Evolutionary conservation across 331 rosid genomes (phyloP).

Genomic region (Malus hybrid): DNA sequence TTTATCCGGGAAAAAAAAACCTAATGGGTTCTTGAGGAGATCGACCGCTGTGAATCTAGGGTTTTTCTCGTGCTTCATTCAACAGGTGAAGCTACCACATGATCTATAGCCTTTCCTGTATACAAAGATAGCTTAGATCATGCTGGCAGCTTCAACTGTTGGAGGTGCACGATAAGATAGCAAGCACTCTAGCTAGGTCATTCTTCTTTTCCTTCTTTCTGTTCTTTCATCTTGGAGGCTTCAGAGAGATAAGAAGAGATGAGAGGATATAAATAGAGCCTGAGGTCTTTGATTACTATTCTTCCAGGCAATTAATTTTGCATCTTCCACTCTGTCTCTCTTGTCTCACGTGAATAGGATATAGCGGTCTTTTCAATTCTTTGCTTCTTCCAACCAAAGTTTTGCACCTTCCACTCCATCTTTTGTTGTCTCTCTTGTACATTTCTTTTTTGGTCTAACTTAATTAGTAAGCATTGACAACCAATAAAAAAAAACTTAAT

Average conservation of each 20-base stretch:
- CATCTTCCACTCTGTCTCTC: conserved; percentile 4
- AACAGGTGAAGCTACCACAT: conserved; percentile 63
- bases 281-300: not conserved
- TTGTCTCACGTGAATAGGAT: conserved; percentile 7
- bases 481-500: not conserved
- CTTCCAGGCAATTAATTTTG: conserved; percentile 4
- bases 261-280: conserved; percentile 28
- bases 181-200: not conserved
- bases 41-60: not conserved
- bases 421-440: not conserved
- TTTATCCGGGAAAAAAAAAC: conserved; percentile 2
- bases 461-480: not conserved
- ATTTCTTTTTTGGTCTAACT: not conserved
- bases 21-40: not conserved
- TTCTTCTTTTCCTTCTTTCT: not conserved
- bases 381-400: not conserved
- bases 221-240: not conserved
- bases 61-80: conserved; percentile 34
- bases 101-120: conserved; percentile 37
- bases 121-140: conserved; percentile 49
- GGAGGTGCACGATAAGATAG: conserved; percentile 32
- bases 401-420: not conserved
- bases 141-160: conserved; percentile 95
- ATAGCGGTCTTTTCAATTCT: not conserved
- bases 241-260: conserved; percentile 26